Percentiles rank a stretch among this genome's conserved stretches.
These are phyloP conservation scores for Fraxinus platypoda DNA, from an alignment of 305 asterid species.

Conservation along the genomic window DNA sequence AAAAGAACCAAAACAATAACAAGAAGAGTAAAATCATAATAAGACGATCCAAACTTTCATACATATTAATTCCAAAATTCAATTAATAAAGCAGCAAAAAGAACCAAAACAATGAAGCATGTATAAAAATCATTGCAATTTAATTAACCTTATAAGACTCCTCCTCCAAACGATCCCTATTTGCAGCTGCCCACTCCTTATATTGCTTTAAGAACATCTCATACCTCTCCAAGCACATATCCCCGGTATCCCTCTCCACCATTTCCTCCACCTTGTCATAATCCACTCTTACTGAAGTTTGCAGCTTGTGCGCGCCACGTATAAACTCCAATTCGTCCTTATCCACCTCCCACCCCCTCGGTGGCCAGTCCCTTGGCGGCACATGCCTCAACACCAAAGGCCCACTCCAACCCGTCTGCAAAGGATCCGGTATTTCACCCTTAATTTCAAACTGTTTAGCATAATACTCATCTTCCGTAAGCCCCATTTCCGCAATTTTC, in stretches of 20 bases:
- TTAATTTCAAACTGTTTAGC: conserved; percentile 86
- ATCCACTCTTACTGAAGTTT: conserved; percentile 51
- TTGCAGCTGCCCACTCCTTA: conserved; percentile 78
- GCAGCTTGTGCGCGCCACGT: conserved; percentile 72
- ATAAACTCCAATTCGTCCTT: conserved; percentile 80
- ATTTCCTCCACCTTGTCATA: conserved; percentile 58
- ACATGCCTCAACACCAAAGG: conserved; percentile 67
- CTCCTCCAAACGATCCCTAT: conserved; percentile 72
- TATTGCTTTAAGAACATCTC: conserved; percentile 86
- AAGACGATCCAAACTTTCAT: background rate
- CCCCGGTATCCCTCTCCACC: conserved; percentile 42
- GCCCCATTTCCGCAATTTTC: conserved; percentile 73
- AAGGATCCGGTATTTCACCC: conserved; percentile 80
- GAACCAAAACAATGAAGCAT: background rate
- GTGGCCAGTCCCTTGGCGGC: conserved; percentile 99
- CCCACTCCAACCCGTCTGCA: conserved; percentile 73
- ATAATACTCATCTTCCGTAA: conserved; percentile 78
- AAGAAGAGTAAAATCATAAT: background rate
- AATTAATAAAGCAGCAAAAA: background rate
- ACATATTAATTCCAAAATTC: background rate
- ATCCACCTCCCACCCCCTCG: conserved; percentile 87
- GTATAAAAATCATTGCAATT: conserved; percentile 10
- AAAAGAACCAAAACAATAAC: conserved; percentile 9
- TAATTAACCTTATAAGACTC: conserved; percentile 75
- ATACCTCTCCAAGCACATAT: conserved; percentile 73